Evolutionary conservation across 108 stramenopile species (phyloP).

Genomic region (Nannochloropsis oceanica): DNA sequence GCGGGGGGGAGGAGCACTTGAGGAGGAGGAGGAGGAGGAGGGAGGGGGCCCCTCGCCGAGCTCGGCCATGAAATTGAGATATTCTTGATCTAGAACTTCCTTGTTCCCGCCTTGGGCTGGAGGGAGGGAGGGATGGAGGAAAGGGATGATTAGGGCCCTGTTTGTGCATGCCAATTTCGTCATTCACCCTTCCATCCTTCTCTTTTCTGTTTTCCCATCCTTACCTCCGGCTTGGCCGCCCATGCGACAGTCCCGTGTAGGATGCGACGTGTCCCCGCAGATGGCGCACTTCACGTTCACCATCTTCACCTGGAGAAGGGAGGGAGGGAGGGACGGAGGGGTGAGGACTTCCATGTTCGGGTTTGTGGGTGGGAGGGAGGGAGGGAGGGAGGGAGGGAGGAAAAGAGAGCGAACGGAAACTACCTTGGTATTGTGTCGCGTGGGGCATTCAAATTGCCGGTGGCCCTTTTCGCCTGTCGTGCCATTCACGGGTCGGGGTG

Average conservation of each 20-base stretch:
- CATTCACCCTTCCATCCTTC: constrained; percentile 1
- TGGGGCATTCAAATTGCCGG: constrained; percentile 84
- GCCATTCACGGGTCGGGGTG: neutral
- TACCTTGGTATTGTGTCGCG: neutral
- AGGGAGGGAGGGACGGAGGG: constrained; percentile 28
- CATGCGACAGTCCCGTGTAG: constrained; percentile 81
- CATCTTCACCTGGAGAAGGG: constrained; percentile 13
- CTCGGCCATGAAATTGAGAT: constrained; percentile 89
- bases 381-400: neutral
- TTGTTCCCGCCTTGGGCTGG: constrained; percentile 37
- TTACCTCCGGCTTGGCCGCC: neutral
- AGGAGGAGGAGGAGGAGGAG: neutral
- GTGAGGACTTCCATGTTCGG: neutral
- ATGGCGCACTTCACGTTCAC: constrained; percentile 80
- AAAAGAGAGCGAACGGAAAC: neutral
- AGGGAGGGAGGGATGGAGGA: neutral
- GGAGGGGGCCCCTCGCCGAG: constrained; percentile 50
- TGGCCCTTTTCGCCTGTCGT: constrained; percentile 71
- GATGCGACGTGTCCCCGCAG: constrained; percentile 92
- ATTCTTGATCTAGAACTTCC: constrained; percentile 68
- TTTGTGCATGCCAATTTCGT: neutral
- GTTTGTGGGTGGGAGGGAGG: neutral
- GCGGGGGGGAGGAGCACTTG: neutral
- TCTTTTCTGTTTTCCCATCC: constrained; percentile 2
- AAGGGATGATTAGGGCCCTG: neutral